Evolutionary conservation across 2,329 filamentous ascomycete genomes (phyloP).

Genomic region (Fusarium sp.): DNA sequence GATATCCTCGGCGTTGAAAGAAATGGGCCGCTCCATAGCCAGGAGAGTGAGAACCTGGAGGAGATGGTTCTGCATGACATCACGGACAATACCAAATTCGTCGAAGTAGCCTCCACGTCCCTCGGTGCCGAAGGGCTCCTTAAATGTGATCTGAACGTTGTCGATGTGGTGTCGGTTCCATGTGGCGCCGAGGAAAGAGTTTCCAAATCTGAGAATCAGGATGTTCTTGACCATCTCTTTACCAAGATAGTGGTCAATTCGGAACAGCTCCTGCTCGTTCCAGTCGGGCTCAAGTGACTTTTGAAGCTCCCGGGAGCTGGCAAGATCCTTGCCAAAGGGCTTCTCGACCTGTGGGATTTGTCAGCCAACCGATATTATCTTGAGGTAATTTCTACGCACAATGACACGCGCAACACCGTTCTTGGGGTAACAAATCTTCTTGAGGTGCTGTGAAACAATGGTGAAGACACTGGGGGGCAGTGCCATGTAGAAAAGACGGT

Average conservation of each 20-base stretch:
- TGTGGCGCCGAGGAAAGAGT: slow-evolving; percentile 97
- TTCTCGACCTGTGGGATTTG: slow-evolving; percentile 83
- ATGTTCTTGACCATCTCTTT: slow-evolving; percentile 99
- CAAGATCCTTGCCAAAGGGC: slow-evolving; percentile 97
- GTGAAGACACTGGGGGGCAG: slow-evolving; percentile 98
- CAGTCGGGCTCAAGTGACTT: slow-evolving; percentile 96
- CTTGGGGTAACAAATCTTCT: slow-evolving; percentile 95
- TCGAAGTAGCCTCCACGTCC: slow-evolving; percentile 99
- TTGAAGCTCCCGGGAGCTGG: slow-evolving; percentile 93
- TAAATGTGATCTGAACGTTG: slow-evolving; percentile 99
- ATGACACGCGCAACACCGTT: slow-evolving; percentile 94
- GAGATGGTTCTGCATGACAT: slow-evolving; percentile 99
- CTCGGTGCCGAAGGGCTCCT: slow-evolving; percentile 98
- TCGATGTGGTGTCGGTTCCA: slow-evolving; percentile 99
- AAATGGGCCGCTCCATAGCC: slow-evolving; percentile 98
- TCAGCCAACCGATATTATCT: slow-evolving; percentile 28
- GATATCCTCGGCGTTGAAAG: slow-evolving; percentile 97
- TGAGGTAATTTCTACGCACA: slow-evolving; percentile 60
- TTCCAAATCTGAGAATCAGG: slow-evolving; percentile 95
- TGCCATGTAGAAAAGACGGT: slow-evolving; percentile 99
- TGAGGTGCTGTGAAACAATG: slow-evolving; percentile 95
- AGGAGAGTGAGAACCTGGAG: slow-evolving; percentile 96
- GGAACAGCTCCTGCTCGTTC: slow-evolving; percentile 99
- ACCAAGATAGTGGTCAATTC: slow-evolving; percentile 98
- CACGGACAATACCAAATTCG: slow-evolving; percentile 98